A percentile compares a stretch with the other conserved stretches of the same genome.
Evolutionary conservation across 1,284 basidiomycete species (phyloP).

Genomic region (Rhodotorula sp.): DNA sequence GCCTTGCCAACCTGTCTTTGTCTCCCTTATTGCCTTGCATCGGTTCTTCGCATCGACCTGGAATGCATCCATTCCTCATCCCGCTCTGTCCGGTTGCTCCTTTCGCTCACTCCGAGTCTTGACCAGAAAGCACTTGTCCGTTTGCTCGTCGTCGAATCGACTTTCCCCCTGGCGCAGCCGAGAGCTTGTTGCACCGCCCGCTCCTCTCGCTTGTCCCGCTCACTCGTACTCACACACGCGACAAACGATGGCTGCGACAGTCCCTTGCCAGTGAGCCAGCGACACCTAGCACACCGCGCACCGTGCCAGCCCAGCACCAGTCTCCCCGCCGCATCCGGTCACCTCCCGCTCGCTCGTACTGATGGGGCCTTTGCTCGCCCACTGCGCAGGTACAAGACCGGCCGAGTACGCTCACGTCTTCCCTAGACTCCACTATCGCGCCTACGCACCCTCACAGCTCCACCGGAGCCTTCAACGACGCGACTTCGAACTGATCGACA

Average conservation of each 20-base stretch:
- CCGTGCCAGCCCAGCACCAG: not conserved
- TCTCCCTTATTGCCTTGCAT: not conserved
- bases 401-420: slow-evolving; percentile 20
- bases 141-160: not conserved
- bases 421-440: not conserved
- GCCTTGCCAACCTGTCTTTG: not conserved
- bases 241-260: slow-evolving; percentile 20
- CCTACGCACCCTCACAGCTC: not conserved
- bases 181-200: not conserved
- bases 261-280: slow-evolving; percentile 32
- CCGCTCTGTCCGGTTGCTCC: not conserved
- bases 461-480: too few species aligned
- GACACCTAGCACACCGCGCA: too few species aligned
- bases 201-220: not conserved
- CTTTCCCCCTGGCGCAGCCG: too few species aligned
- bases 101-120: not conserved
- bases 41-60: not conserved
- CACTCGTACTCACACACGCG: not conserved
- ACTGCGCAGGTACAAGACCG: slow-evolving; percentile 36
- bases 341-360: too few species aligned
- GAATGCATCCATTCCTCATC: not conserved
- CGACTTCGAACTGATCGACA: not conserved
- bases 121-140: not conserved
- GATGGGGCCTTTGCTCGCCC: not conserved
- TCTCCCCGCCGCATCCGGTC: not conserved